Conservation (phyloP, 1,139 yeast species). For the Saccharomycopsis phalli region DNA sequence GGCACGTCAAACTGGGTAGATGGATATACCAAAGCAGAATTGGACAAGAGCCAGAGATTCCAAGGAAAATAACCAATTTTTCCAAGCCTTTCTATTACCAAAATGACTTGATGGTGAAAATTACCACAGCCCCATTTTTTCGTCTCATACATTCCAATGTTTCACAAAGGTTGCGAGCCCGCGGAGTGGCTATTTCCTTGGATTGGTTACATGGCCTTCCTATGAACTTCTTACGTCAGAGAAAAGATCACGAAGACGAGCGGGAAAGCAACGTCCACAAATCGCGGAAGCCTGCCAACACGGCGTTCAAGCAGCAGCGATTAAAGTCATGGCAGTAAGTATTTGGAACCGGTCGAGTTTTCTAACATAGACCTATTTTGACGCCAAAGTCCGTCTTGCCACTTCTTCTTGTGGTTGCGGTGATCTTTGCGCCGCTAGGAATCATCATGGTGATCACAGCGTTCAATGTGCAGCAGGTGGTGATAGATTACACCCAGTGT, state of each 20-base stretch:
- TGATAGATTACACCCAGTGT: constrained; percentile 55
- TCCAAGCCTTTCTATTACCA: too few species aligned
- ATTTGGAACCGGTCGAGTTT: background rate
- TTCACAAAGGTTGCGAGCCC: too few species aligned
- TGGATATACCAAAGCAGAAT: too few species aligned
- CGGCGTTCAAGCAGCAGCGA: constrained; percentile 73
- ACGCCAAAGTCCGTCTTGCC: constrained; percentile 75
- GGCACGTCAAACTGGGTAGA: too few species aligned
- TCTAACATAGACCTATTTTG: constrained; percentile 42
- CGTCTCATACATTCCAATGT: too few species aligned
- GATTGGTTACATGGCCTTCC: too few species aligned
- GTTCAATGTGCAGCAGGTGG: constrained; percentile 49
- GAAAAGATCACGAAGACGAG: constrained; percentile 3
- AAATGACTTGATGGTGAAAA: too few species aligned
- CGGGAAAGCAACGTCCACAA: constrained; percentile 27
- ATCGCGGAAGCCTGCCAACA: constrained; percentile 63
- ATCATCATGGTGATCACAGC: constrained; percentile 55
- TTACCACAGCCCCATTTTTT: too few species aligned
- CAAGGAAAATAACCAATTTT: too few species aligned
- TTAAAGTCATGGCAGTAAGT: constrained; percentile 63
- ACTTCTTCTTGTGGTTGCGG: constrained; percentile 46
- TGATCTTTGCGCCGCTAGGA: constrained; percentile 70
- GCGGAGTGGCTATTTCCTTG: too few species aligned
- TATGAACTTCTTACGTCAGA: constrained; percentile 15
- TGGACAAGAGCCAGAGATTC: too few species aligned